phyloP scores from a whole-genome alignment of 805 yeast species.

The Saccharomycopsis sp. region DNA sequence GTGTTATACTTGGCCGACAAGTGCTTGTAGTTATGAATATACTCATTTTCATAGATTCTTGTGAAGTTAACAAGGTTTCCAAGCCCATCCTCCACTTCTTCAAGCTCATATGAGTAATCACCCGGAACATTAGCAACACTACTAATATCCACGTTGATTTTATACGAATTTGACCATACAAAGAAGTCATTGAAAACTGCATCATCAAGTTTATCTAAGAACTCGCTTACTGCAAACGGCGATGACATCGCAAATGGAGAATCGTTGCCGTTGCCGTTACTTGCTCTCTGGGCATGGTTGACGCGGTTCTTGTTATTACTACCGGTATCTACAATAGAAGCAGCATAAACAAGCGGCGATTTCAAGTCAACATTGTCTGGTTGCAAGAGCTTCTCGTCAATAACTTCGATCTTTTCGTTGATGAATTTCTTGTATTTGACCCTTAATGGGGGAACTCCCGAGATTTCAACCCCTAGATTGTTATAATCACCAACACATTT shows the following conservation, averaged over 20 bases:
- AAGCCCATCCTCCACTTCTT: constrained; percentile 56
- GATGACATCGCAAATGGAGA: not conserved
- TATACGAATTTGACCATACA: constrained; percentile 35
- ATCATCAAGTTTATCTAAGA: constrained; percentile 4
- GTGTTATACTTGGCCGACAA: constrained; percentile 11
- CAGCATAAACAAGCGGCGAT: constrained; percentile 41
- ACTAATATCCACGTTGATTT: constrained; percentile 37
- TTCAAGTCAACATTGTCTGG: constrained; percentile 39
- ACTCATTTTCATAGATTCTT: constrained; percentile 26
- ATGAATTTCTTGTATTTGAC: constrained; percentile 47
- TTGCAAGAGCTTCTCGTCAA: constrained; percentile 39
- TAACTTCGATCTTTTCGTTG: constrained; percentile 30
- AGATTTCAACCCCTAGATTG: constrained; percentile 44
- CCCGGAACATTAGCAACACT: constrained; percentile 38
- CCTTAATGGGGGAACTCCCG: constrained; percentile 76
- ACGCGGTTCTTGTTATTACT: not conserved
- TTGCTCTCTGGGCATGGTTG: not conserved
- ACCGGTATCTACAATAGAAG: constrained; percentile 10
- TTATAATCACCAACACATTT: constrained; percentile 61
- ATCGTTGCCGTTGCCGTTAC: not conserved
- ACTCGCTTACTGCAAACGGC: constrained; percentile 6
- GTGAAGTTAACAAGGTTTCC: constrained; percentile 50
- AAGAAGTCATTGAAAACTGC: constrained; percentile 22
- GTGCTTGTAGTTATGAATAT: constrained; percentile 21
- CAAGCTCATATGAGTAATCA: constrained; percentile 47